Conservation (phyloP, 352 stramenopile genomes). For the Phytophthora meadii region DNA sequence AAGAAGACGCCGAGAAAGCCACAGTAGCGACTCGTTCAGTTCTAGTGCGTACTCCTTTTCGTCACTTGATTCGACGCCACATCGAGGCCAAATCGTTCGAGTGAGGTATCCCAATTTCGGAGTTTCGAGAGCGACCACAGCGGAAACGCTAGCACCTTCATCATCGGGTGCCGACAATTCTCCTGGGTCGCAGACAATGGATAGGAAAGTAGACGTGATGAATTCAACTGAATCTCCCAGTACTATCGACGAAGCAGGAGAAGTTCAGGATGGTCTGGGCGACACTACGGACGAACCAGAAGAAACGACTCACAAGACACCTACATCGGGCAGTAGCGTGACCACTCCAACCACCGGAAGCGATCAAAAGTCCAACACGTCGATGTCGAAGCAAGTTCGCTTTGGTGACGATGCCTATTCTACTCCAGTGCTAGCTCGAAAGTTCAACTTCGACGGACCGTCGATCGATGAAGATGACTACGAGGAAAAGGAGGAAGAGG, state of each 20-base stretch:
- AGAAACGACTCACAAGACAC: conserved; percentile 23
- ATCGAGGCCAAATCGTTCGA: conserved; percentile 10
- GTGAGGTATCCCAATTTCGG: conserved; percentile 22
- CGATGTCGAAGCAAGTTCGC: conserved; percentile 57
- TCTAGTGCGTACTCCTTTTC: conserved; percentile 44
- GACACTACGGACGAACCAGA: neutral
- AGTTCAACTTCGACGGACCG: conserved; percentile 65
- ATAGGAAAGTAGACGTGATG: neutral
- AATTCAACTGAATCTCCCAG: conserved; percentile 1
- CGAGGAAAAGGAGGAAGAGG: conserved; percentile 37
- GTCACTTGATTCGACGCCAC: conserved; percentile 29
- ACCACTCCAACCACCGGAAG: conserved; percentile 60
- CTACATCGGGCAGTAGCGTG: conserved; percentile 30
- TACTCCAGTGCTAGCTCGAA: conserved; percentile 64
- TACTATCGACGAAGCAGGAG: conserved; percentile 2
- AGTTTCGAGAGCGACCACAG: conserved; percentile 37
- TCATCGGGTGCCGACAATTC: conserved; percentile 23
- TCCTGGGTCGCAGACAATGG: conserved; percentile 3
- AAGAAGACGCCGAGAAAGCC: conserved; percentile 26
- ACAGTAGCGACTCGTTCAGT: conserved; percentile 39
- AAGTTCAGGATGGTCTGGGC: neutral
- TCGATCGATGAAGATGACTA: conserved; percentile 61
- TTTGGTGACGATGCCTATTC: conserved; percentile 58
- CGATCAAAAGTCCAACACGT: conserved; percentile 50
- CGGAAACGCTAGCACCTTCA: conserved; percentile 37